Base-by-base conservation (phyloP, 371 early-diverging fungal species). In the Mucor lusitanicus region DNA sequence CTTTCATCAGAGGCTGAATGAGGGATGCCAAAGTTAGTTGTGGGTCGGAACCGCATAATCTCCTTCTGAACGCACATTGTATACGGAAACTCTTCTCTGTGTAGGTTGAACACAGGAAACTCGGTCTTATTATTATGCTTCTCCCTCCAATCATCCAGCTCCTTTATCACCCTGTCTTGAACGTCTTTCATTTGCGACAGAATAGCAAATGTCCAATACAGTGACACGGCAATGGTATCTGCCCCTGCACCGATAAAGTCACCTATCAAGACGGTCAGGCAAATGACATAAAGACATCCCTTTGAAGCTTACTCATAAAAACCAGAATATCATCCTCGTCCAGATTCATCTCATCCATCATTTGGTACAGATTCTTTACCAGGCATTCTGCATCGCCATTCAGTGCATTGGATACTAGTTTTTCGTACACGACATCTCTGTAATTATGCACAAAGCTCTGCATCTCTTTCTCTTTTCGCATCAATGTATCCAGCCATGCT, bases 181-280 rank as follows among this genome's bases (percentile, higher is more conserved):
- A 67, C 64, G 2, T 71, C 60, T n/a, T 59, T 63, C 11, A 54
- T 25, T 13, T 63, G 53, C 33, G 59, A 66, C 27, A 71, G 19
- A 12, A 63, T 59, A 8, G 71, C 67, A 28, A 67, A 59, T n/a
- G 40, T 58, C 71, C 71, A 71, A 27, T 42, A 55, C n/a, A 71
- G 35, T 17, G 63, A 50, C 17, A 63, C 35, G 6, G 62, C 28
- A n/a, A 46, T 63, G n/a, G 67, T 71, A 48, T 71, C 71, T 48
- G 67, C 50, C 6, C 71, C 71, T 25, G 58, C 71, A 15, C 42
- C 63, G n/a, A 63, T 55, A 13, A 71, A 59, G 48, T 71, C 71
- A 30, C 42, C 71, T 71, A 66, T 55, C 8, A 67, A 46, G 46
- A 63, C 63, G 28, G 44, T 67, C 66, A 61, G 19, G 30, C n/a